Evolutionary conservation across 495 filamentous ascomycete species (phyloP), one percentile per base, ranked within the genome.

Genomic region (Hamigera avellanea): DNA sequence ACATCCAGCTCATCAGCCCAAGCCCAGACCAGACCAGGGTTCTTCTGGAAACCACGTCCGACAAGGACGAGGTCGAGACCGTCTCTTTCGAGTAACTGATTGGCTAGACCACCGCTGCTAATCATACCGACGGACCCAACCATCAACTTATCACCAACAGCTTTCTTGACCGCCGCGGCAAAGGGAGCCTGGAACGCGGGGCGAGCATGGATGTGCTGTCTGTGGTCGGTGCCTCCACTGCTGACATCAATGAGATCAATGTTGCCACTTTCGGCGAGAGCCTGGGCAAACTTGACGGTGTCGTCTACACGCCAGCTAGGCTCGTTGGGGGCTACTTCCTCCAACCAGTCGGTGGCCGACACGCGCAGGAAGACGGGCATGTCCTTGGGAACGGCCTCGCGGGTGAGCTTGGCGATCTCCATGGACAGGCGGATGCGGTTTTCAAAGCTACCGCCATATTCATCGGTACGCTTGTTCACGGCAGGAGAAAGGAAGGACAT

Each of bases 321-420:
- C 35, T 64, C 52, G 17, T 56, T 48, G 16, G 64, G 46, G 30
- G 50, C 34, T 8, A 46, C 53, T 18, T 69, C 62, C 27, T 74
- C 69, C 7, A 78, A 48, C 73, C 73, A 78, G 40, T 79, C 76
- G 10, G 72, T 75, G 3, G 68, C 68, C 4, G 61, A 65, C 35
- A 81, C 61, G 6, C 77, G 71, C 3, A 81, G 52, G 52, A 83
- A 76, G 3, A 84, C 50, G 0, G 82, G 82, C 75, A 81, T 80
- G 18, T 51, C 42, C 8, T 69, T 48, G 2, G 76, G 73, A 13
- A 81, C 73, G 6, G 47, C 57, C 6, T 55, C 56, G 10, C 78
- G 62, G 2, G 70, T 67, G 14, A 70, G 37, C 25, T 75, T 56
- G 14, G 71, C 68, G 19, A 81, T 61, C 48, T 81, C 78, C n/a